Evolutionary conservation across 2,329 filamentous ascomycete genomes (phyloP), one percentile per base, ranked within the genome.

Genomic region (Aaosphaeria arxii): DNA sequence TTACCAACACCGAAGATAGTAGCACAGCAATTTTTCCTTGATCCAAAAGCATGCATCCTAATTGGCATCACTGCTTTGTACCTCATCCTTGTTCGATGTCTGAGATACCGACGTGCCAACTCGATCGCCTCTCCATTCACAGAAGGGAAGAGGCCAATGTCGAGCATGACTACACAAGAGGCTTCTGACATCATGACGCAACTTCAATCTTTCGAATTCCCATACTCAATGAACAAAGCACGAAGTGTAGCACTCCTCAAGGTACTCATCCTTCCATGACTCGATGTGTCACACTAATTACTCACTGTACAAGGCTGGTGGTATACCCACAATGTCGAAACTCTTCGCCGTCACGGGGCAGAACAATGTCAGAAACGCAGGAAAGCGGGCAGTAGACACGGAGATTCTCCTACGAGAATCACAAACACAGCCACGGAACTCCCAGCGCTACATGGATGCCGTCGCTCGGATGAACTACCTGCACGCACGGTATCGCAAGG

Each of bases 151-250:
- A 49, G 54, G 29, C 45, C 52, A 41, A 41, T 67, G 30, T 63
- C 64, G 17, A 63, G 54, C 43, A 69, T 68, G 65, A 68, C 63
- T 6, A 49, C 53, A 29, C 48, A 60, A 36, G 65, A 69, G 52
- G 63, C 65, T 5, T 52, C 61, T 51, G 43, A 40, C 5, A 68
- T 67, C 6, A 53, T 64, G 28, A 45, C 32, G 4, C 50, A 63
- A 35, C 44, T 69, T 5, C 61, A 62, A 54, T 58, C 65, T n/a
- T 48, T 67, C 5, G 65, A 69, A 39, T 68, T 68, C 44, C 65
- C 65, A n/a, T 57, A 60, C 30, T 49, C 59, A 4, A 62, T 66
- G 32, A 43, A 48, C 29, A 66, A 62, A 40, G 59, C 59, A 30
- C 51, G 54, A 13, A 55, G 44, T 39, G 50, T 66, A 6, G 54